phyloP scores from a whole-genome alignment of 73 alveolate species.

The Tetrahymena borealis region DNA sequence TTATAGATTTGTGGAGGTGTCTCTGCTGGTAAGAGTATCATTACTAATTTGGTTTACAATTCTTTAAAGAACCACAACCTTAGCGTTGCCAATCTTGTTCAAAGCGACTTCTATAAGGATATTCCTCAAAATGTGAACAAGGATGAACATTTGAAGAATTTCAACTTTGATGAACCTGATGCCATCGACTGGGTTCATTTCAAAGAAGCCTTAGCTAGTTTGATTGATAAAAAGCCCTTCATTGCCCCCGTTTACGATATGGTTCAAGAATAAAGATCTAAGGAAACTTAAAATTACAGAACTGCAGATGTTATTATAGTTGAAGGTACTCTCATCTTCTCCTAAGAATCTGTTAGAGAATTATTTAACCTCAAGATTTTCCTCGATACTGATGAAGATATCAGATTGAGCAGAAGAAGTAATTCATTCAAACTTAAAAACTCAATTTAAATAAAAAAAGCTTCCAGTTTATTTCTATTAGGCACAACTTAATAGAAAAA shows the following conservation, averaged over 20 bases:
- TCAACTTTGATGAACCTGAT: neutral
- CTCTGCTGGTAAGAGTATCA: neutral
- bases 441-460: neutral
- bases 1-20: neutral
- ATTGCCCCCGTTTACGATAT: neutral
- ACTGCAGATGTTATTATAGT: neutral
- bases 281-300: neutral
- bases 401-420: neutral
- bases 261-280: neutral
- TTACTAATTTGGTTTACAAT: neutral
- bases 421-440: neutral
- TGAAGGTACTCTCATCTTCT: slow-evolving; percentile 1
- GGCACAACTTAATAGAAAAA: too few relatives aligned
- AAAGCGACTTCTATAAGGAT: neutral
- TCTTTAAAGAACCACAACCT: neutral
- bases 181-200: neutral
- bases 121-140: neutral
- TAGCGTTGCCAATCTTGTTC: neutral
- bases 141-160: neutral
- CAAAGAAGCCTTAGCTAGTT: neutral
- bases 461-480: too few relatives aligned
- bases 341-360: neutral
- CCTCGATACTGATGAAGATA: neutral
- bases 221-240: neutral
- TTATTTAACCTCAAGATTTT: neutral